A percentile compares a stretch with the other conserved stretches of the same genome.
These are phyloP conservation scores for Jimgerdemannia flammicorona DNA, from an alignment of 192 early-diverging fungal genomes.

Conservation along the genomic window DNA sequence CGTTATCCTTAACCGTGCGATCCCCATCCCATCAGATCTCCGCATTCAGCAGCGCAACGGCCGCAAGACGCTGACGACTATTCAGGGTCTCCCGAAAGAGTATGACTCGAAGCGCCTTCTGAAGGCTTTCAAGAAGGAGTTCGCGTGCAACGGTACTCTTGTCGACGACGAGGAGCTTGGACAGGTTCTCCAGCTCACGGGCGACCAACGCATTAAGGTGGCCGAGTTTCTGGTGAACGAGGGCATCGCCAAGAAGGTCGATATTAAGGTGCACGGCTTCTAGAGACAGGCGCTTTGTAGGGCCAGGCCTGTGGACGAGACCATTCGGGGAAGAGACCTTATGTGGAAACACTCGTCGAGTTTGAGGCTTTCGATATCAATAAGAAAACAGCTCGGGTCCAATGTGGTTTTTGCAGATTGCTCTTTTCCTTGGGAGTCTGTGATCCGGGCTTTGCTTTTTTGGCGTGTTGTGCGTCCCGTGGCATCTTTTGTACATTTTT, in stretches of 20 bases:
- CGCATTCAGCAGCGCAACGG: slow-evolving; percentile 96
- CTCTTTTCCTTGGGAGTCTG: not conserved
- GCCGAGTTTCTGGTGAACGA: slow-evolving; percentile 64
- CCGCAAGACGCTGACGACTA: slow-evolving; percentile 92
- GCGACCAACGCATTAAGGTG: slow-evolving; percentile 88
- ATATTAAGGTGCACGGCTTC: slow-evolving; percentile 94
- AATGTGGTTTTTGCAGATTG: not conserved
- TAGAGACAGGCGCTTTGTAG: slow-evolving; percentile 35
- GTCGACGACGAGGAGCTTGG: slow-evolving; percentile 88
- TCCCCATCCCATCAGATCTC: slow-evolving; percentile 62
- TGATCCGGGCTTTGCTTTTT: too few species aligned
- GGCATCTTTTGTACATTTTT: not conserved
- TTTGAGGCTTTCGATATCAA: too few species aligned
- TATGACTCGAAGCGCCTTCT: slow-evolving; percentile 86
- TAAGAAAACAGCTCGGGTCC: too few species aligned
- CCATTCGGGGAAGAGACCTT: too few species aligned
- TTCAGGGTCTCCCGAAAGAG: slow-evolving; percentile 83
- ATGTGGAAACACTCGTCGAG: too few species aligned
- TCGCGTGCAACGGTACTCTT: slow-evolving; percentile 94
- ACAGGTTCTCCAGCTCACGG: slow-evolving; percentile 87
- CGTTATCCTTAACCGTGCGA: not conserved
- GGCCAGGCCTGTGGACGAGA: too few species aligned
- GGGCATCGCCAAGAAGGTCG: slow-evolving; percentile 74
- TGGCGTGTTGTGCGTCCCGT: not conserved
- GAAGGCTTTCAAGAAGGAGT: slow-evolving; percentile 94